Conservation (phyloP, 163 green algal genomes). For the Prototheca wickerhamii region DNA sequence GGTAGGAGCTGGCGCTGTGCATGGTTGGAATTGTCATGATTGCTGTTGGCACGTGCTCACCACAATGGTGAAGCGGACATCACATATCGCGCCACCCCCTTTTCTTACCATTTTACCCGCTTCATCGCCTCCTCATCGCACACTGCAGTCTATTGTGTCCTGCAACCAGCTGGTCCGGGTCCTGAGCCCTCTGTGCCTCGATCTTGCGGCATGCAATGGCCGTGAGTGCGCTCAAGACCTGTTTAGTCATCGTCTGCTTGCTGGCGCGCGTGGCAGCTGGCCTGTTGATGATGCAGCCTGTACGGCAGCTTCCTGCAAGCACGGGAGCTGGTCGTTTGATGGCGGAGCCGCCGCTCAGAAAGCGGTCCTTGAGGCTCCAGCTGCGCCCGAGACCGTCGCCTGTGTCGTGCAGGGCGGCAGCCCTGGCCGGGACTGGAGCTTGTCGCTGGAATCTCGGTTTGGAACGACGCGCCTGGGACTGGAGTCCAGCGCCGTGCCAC, state of each 20-base stretch:
- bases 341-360: no score
- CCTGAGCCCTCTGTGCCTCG: conserved; percentile 19
- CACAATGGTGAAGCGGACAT: not conserved
- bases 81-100: not conserved
- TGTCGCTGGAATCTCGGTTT: no score
- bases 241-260: not conserved
- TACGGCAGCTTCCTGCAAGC: no score
- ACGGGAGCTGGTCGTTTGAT: no score
- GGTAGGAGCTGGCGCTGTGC: not conserved
- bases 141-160: conserved; percentile 18
- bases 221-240: not conserved
- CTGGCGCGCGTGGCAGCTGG: not conserved
- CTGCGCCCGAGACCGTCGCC: no score
- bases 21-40: not conserved
- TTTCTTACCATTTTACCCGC: not conserved
- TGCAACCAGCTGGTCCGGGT: conserved; percentile 36
- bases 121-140: not conserved
- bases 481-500: no score
- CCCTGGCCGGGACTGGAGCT: no score
- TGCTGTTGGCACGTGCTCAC: not conserved
- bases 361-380: no score
- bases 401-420: no score
- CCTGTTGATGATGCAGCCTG: no score
- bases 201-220: conserved; percentile 4
- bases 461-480: no score